phyloP scores from a whole-genome alignment of 1,284 basidiomycete genomes.

The Schizophyllum commune region DNA sequence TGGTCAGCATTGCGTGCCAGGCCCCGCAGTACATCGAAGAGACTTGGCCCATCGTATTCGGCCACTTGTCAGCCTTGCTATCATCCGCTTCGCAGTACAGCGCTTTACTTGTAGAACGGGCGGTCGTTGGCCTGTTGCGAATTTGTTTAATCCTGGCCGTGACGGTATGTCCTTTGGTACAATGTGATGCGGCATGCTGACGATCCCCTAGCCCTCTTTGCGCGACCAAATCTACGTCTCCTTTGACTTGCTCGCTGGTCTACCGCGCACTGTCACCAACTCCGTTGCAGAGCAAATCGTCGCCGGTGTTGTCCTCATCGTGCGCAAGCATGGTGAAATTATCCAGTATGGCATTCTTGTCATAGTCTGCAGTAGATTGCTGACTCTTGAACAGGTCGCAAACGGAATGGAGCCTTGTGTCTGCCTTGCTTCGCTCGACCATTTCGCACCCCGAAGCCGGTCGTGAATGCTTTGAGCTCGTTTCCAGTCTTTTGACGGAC shows the following conservation, averaged over 20 bases:
- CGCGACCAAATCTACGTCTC: conserved; percentile 93
- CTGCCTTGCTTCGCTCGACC: conserved; percentile 84
- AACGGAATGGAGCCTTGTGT: conserved; percentile 94
- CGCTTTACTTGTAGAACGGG: conserved; percentile 89
- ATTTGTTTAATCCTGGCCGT: conserved; percentile 75
- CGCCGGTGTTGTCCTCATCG: conserved; percentile 72
- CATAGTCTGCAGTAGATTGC: too few species aligned
- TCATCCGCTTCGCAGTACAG: conserved; percentile 77
- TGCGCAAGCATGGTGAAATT: conserved; percentile 68
- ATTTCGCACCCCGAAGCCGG: conserved; percentile 86
- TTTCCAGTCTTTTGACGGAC: conserved; percentile 56
- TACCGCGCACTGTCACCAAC: conserved; percentile 73
- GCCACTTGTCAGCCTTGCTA: conserved; percentile 81
- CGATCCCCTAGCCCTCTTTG: conserved; percentile 46
- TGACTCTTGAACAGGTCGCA: conserved; percentile 59
- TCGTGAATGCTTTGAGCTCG: conserved; percentile 74
- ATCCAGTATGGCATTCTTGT: conserved; percentile 59
- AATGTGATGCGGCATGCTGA: conserved; percentile 12
- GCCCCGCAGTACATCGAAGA: conserved; percentile 76
- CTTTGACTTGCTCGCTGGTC: conserved; percentile 79
- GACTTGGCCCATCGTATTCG: conserved; percentile 89
- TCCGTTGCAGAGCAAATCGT: conserved; percentile 89
- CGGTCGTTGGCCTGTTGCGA: conserved; percentile 83
- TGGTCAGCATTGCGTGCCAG: conserved; percentile 82
- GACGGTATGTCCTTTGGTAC: conserved; percentile 37